Conservation (phyloP, 192 early-diverging fungal species). For the Phlyctochytrium arcticum region DNA sequence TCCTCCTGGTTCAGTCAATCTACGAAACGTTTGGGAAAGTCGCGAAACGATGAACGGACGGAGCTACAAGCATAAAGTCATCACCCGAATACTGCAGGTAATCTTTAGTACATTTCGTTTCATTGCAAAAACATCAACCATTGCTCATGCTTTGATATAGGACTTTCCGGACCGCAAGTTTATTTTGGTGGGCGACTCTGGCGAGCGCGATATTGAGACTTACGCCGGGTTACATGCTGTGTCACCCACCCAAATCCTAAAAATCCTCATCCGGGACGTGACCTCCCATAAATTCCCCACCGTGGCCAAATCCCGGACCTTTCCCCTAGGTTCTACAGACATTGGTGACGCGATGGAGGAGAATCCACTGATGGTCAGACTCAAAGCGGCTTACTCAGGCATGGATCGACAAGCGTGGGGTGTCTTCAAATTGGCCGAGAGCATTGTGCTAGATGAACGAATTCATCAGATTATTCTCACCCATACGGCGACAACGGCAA, state of each 20-base stretch:
- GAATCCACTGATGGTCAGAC: slow-evolving; percentile 3
- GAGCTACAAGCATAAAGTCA: slow-evolving; percentile 43
- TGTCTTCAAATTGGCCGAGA: slow-evolving; percentile 13
- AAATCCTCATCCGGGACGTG: slow-evolving; percentile 80
- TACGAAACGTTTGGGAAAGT: slow-evolving; percentile 47
- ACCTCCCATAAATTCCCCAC: background rate
- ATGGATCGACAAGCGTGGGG: slow-evolving; percentile 3
- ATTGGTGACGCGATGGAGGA: no score
- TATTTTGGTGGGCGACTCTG: slow-evolving; percentile 87
- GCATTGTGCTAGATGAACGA: no score
- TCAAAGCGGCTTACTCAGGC: background rate
- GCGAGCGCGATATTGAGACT: slow-evolving; percentile 83
- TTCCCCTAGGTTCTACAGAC: no score
- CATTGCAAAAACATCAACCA: slow-evolving; percentile 10
- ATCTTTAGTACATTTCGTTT: slow-evolving; percentile 19
- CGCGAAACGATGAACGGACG: slow-evolving; percentile 12
- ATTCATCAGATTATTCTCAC: background rate
- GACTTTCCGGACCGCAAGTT: slow-evolving; percentile 80
- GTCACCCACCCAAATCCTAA: slow-evolving; percentile 67
- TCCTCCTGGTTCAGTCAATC: slow-evolving; percentile 68
- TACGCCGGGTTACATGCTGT: slow-evolving; percentile 64
- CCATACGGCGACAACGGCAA: no score
- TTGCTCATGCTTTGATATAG: no score
- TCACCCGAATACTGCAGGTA: slow-evolving; percentile 57
- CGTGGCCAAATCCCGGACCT: background rate